Evolutionary conservation across 1,284 basidiomycete genomes (phyloP), one percentile per base, ranked within the genome.

Genomic region (Grifola frondosa): DNA sequence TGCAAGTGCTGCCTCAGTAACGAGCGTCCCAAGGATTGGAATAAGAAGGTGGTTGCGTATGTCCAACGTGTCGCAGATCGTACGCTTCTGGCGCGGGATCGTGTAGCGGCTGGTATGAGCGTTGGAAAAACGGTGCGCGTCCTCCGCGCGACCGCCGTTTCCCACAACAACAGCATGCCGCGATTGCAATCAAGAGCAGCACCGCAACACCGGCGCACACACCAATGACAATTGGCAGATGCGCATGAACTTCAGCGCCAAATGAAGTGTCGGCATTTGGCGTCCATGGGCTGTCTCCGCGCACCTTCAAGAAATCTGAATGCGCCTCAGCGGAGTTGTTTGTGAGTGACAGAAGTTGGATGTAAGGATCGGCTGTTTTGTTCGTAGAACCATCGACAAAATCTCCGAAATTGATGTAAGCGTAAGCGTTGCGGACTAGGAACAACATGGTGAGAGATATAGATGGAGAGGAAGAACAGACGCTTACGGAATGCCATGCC

Each of bases 361-460:
- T 55, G 56, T 59, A 69, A 2, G 67, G 66, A 26, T 49, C 44
- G 6, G 54, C 53, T 21, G 56, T 57, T 11, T 35, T 43, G 13
- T 32, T 28, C 17, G 57, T 50, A 15, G 54, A 46, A 47, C 56
- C 60, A 37, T 62, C 63, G 44, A 66, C 58, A 48, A 68, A 69
- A 49, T 68, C 61, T 30, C 67, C 67, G 37, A 59, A 68, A 50
- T 69, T 50, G 50, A 68, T 53, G 30, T 64, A 44, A 15, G 62
- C 52, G 52, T 68, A 68, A 3, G 54, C 54, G 40, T 67, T 69
- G 19, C 65, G 60, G 26, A 67, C 65, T 68, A 52, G 3, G n/a
- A 28, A 19, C 6, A 3, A 13, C 9, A 29, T 25, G 34, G 28
- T 12, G 20, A 24, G 3, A 20, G 17, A n/a, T 9, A 22, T 6